Evolutionary conservation across 805 yeast genomes (phyloP).

Genomic region (Nakazawaea siamensis): DNA sequence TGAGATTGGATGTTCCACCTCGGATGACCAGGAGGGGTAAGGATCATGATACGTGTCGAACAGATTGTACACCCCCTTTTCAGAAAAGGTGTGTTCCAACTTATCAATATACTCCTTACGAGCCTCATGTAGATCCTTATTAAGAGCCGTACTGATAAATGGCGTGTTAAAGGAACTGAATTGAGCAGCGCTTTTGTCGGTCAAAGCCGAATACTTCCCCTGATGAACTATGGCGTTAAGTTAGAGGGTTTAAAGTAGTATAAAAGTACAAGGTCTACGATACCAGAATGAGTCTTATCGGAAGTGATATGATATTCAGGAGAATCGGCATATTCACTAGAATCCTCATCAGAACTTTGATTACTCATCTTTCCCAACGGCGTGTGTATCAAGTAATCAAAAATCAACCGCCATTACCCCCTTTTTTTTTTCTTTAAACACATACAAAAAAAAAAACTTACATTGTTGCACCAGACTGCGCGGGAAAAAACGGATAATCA

Average conservation of each 20-base stretch:
- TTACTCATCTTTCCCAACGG: no score
- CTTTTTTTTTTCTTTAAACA: no score
- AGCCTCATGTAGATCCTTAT: slow-evolving; percentile 22
- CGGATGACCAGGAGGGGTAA: slow-evolving; percentile 45
- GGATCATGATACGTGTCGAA: slow-evolving; percentile 39
- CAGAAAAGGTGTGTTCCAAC: slow-evolving; percentile 27
- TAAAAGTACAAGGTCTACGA: not conserved
- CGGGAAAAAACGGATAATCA: no score
- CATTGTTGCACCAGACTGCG: no score
- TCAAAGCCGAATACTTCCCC: slow-evolving; percentile 9
- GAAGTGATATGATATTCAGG: slow-evolving; percentile 10
- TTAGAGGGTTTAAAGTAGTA: no score
- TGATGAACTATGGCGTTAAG: no score
- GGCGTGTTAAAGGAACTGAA: slow-evolving; percentile 40
- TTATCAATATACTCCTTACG: slow-evolving; percentile 15
- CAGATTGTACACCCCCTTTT: slow-evolving; percentile 31
- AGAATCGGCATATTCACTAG: slow-evolving; percentile 8
- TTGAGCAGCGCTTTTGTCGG: slow-evolving; percentile 11
- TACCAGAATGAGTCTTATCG: not conserved
- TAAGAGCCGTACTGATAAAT: slow-evolving; percentile 27
- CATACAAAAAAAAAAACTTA: no score
- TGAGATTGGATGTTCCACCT: slow-evolving; percentile 36
- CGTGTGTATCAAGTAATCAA: no score
- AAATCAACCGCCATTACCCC: no score
- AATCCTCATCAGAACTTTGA: slow-evolving; percentile 7